A percentile compares a stretch with the other conserved stretches of the same genome.
phyloP scores from a whole-genome alignment of 1,139 yeast species.

The Barnettozyma hawaiiensis region DNA sequence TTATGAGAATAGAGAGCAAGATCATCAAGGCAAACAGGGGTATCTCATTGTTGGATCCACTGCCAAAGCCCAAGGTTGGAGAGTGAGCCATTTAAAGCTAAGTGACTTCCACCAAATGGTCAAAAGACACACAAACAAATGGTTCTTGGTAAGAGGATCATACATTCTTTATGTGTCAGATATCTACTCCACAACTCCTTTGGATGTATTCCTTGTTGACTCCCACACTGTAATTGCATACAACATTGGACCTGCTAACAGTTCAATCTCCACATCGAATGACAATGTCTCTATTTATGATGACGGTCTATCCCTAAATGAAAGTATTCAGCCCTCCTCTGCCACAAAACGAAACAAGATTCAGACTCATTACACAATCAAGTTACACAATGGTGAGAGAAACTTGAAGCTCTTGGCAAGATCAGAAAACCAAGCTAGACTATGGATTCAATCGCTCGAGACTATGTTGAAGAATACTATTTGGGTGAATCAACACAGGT shows the following conservation, averaged over 20 bases:
- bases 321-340: constrained; percentile 22
- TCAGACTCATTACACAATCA: constrained; percentile 47
- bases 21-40: constrained; percentile 83
- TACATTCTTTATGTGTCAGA: constrained; percentile 83
- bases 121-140: constrained; percentile 82
- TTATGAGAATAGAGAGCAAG: constrained; percentile 56
- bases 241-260: constrained; percentile 37
- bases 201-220: constrained; percentile 88
- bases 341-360: constrained; percentile 24
- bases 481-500: constrained; percentile 74
- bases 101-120: constrained; percentile 81
- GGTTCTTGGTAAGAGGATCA: constrained; percentile 84
- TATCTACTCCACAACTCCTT: constrained; percentile 77
- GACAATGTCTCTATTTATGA: constrained; percentile 39
- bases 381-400: constrained; percentile 76
- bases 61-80: constrained; percentile 90
- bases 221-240: constrained; percentile 52
- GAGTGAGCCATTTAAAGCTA: constrained; percentile 82
- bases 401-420: constrained; percentile 68
- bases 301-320: constrained; percentile 25
- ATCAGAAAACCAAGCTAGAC: constrained; percentile 61
- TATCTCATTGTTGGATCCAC: constrained; percentile 71
- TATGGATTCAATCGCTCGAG: constrained; percentile 73
- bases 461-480: constrained; percentile 61
- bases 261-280: constrained; percentile 24